Evolutionary conservation across 108 stramenopile genomes (phyloP), one percentile per base, ranked within the genome.

Genomic region (Cyclotella cryptica): DNA sequence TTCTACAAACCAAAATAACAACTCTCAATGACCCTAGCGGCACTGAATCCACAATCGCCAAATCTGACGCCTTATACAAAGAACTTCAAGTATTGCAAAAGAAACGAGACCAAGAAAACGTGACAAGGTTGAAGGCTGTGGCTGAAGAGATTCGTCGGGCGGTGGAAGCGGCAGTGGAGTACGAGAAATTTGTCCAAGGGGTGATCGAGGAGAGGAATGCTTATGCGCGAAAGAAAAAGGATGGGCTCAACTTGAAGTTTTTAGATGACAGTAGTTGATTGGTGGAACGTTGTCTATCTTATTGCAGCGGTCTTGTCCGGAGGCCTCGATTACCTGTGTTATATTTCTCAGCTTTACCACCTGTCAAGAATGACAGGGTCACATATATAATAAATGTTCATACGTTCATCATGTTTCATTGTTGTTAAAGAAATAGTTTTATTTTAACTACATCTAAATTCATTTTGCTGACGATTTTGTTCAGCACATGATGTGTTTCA

Each of bases 21-120:
- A 79, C 92, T 42, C 86, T 93, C 55, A 87, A 90, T 26, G 91
- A 94, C 74, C 95, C 93, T 18, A 75, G 88, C 22, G 84, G 86
- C 29, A 76, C 92, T 12, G 92, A 94, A 75, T 86, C 89, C 42
- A 85, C 88, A 11, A 86, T 96, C 65, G 80, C 84, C 21, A 72
- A 75, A 19, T 80, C 62, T 59, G 73, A 92, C 42, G 83, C 82
- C 3, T 87, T 89, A 55, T 87, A 84, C 70, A 52, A 84, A 18
- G 83, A 89, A 44, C 76, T 96, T 18, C 83, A 89, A 70, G 75
- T 78, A 18, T 63, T 87, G 27, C 80, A 81, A 42, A 40, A 69
- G 14, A 78, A 84, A 51, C 61, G 90, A 49, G 64, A 80, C 57
- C 86, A 89, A 66, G 90, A 90, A 39, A 82, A 80, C 57, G 58